Evolutionary conservation across 768 basidiomycete species (phyloP).

Genomic region (Trametes villosa): DNA sequence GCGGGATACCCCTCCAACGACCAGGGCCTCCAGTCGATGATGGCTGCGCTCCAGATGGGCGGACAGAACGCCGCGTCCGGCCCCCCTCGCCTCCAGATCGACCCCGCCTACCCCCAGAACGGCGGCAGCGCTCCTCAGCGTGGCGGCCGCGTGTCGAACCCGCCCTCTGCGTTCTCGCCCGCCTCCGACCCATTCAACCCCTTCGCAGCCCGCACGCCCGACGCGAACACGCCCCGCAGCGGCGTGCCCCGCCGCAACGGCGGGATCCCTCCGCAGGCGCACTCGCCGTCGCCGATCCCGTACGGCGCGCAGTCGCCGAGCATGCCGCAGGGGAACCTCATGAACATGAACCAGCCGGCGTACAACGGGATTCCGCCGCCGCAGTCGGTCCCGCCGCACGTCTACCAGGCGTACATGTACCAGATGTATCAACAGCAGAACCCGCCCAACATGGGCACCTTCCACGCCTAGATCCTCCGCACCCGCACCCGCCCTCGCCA

Average conservation of each 20-base stretch:
- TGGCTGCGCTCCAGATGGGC: constrained; percentile 91
- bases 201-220: constrained; percentile 55
- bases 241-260: constrained; percentile 52
- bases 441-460: constrained; percentile 77
- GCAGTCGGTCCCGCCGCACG: constrained; percentile 64
- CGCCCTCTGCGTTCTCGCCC: constrained; percentile 53
- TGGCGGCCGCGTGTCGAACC: constrained; percentile 46
- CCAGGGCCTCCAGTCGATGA: constrained; percentile 88
- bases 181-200: constrained; percentile 61
- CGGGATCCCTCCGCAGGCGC: constrained; percentile 37
- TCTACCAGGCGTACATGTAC: constrained; percentile 85
- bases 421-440: constrained; percentile 80
- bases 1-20: constrained; percentile 82
- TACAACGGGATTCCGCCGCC: constrained; percentile 63
- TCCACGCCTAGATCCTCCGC: constrained; percentile 43
- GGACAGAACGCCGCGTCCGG: constrained; percentile 84
- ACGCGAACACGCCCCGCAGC: constrained; percentile 54
- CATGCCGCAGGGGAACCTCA: constrained; percentile 58
- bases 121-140: constrained; percentile 22
- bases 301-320: constrained; percentile 68
- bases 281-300: constrained; percentile 40
- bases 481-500: no score
- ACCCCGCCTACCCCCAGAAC: constrained; percentile 58
- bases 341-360: constrained; percentile 68
- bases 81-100: constrained; percentile 73